Conservation (phyloP, 2,329 filamentous ascomycete genomes). For the Fusarium praegraminearum region DNA sequence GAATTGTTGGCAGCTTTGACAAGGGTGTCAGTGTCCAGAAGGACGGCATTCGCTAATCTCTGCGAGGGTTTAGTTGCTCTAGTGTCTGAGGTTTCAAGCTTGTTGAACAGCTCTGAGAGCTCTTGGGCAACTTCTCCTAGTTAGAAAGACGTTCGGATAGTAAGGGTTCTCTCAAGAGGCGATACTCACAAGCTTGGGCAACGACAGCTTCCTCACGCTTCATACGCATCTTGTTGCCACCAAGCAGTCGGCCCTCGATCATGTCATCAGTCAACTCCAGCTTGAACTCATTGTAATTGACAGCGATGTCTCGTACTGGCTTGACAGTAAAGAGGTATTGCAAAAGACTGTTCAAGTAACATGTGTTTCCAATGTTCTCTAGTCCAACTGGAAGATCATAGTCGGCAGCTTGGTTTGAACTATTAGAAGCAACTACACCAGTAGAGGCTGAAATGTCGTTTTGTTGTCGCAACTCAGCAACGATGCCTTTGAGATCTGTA, state of each 20-base stretch:
- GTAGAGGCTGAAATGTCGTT: conserved; percentile 42
- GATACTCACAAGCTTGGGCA: conserved; percentile 79
- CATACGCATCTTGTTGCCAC: conserved; percentile 69
- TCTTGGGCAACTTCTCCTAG: conserved; percentile 74
- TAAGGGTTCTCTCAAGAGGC: background rate
- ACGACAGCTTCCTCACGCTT: conserved; percentile 69
- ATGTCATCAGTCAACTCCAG: conserved; percentile 74
- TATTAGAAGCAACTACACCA: background rate
- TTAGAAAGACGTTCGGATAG: conserved; percentile 45
- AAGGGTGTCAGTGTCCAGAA: conserved; percentile 66
- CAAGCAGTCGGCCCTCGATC: conserved; percentile 76
- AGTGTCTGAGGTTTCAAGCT: conserved; percentile 73
- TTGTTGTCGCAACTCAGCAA: conserved; percentile 45
- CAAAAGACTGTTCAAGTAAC: conserved; percentile 95
- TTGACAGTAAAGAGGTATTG: conserved; percentile 95
- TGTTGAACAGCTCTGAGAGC: conserved; percentile 75
- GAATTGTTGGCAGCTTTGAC: conserved; percentile 50
- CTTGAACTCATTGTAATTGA: conserved; percentile 78
- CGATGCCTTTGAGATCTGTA: conserved; percentile 47
- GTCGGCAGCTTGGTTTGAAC: conserved; percentile 43
- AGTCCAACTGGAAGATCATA: conserved; percentile 82
- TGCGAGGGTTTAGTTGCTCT: conserved; percentile 77
- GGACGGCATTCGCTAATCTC: conserved; percentile 82
- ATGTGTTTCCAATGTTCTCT: conserved; percentile 96
- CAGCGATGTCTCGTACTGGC: conserved; percentile 81